phyloP scores from a whole-genome alignment of 139 green algal genomes.

The Microglena sp. region DNA sequence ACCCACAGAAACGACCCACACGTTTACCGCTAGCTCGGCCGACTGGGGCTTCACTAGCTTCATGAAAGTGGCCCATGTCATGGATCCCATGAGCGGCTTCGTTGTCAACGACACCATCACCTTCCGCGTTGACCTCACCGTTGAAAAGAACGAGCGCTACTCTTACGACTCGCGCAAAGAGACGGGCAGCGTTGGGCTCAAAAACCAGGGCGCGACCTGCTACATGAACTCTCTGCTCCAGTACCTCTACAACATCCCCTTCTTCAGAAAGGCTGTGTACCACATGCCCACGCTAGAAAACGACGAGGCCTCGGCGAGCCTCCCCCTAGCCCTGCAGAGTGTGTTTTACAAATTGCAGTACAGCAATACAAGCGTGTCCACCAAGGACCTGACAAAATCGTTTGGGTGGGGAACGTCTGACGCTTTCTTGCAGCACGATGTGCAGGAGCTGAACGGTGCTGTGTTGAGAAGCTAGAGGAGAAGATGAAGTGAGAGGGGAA shows the following conservation, averaged over 20 bases:
- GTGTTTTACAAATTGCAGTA: constrained; percentile 97
- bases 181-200: constrained; percentile 84
- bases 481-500: constrained; percentile 99
- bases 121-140: constrained; percentile 20
- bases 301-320: constrained; percentile 56
- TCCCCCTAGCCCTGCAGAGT: constrained; percentile 88
- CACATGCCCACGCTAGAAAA: constrained; percentile 84
- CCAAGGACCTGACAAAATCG: constrained; percentile 88
- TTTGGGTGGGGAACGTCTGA: constrained; percentile 93
- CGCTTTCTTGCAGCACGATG: constrained; percentile 95
- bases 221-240: constrained; percentile 99
- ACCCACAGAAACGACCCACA: constrained; percentile 51
- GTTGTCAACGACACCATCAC: constrained; percentile 43
- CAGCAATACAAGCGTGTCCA: constrained; percentile 59
- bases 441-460: constrained; percentile 93
- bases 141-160: constrained; percentile 35
- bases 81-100: constrained; percentile 43
- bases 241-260: constrained; percentile 87
- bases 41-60: constrained; percentile 90
- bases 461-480: constrained; percentile 93
- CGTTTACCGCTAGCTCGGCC: constrained; percentile 44
- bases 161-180: constrained; percentile 75
- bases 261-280: constrained; percentile 91
- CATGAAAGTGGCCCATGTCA: constrained; percentile 49
- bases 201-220: constrained; percentile 95